Evolutionary conservation across 2,329 filamentous ascomycete species (phyloP), one percentile per base, ranked within the genome.

Genomic region (Aureobasidium namibiae): DNA sequence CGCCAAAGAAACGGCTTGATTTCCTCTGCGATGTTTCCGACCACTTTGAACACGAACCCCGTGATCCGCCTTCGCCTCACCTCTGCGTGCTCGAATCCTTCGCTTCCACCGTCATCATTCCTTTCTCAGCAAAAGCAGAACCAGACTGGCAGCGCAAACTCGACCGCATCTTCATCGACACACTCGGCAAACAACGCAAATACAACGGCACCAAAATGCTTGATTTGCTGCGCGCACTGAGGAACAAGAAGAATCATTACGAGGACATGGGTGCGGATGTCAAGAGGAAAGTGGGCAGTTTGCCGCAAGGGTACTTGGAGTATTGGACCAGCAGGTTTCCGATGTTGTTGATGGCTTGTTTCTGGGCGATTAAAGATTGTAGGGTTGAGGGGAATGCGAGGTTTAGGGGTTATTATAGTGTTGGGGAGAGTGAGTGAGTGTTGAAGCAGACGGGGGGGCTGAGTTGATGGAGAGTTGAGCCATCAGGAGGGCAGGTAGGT

Each of bases 241-340:
- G 94, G 24, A 99, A 99, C 75, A 99, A 99, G 82, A 89, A 89
- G 67, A 96, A 97, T 64, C 94, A 99, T 70, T 99, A 96, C 71
- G 92, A 96, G 68, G 94, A 99, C 71, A 92, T 99, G 89, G 82
- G 89, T 7, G 88, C 92, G 14, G 76, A 84, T 50, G 81, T 96
- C 63, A 92, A 87, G 73, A 78, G 78, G 52, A 79, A 81, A 66
- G 89, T 96, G 0, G 91, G 90, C 0, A 75, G 85, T 9, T 70
- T 92, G 61, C 88, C 90, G 0, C 86, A 90, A 14, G 90, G 89
- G 0, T 96, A 96, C 69, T 76, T 96, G 45, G 79, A 79, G 11
- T 96, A 95, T 68, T 96, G 91, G 89, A 88, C 88, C 0, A 77
- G 82, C 8, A 80, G 83, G 60, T 96, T 96, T 68, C 90, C 91